Evolutionary conservation across 2,329 filamentous ascomycete species (phyloP).

Genomic region (Ramichloridium luteum): DNA sequence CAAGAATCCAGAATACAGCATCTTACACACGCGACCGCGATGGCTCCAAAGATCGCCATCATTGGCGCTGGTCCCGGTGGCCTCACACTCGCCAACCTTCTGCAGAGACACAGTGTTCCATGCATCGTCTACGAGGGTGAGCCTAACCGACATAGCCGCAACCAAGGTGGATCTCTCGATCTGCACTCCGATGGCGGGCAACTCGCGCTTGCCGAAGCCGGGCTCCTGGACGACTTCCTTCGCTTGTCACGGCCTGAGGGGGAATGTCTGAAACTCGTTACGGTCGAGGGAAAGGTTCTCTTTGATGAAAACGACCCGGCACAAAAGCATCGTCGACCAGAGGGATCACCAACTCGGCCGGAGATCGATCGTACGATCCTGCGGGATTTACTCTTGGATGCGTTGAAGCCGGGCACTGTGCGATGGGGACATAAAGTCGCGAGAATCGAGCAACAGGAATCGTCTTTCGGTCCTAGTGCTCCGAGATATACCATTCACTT

Average conservation of each 20-base stretch:
- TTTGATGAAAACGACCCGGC: too few relatives aligned
- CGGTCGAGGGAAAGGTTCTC: too few relatives aligned
- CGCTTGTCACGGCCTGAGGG: constrained; percentile 13
- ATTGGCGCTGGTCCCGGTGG: constrained; percentile 22
- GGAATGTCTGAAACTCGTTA: too few relatives aligned
- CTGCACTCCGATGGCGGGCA: constrained; percentile 20
- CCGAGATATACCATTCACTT: constrained; percentile 20
- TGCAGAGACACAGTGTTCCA: constrained; percentile 13
- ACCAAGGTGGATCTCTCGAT: constrained; percentile 21
- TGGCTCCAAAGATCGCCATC: constrained; percentile 19
- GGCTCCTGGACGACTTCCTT: constrained; percentile 18
- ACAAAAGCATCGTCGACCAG: too few relatives aligned
- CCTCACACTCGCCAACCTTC: constrained; percentile 18
- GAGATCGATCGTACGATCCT: constrained; percentile 28
- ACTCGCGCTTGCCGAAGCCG: constrained; percentile 17
- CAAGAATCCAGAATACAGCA: too few relatives aligned
- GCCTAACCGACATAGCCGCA: constrained; percentile 14
- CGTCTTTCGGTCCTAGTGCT: constrained; percentile 1
- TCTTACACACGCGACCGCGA: too few relatives aligned
- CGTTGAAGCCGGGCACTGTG: constrained; percentile 18
- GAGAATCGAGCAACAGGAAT: constrained; percentile 7
- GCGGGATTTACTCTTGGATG: constrained; percentile 23
- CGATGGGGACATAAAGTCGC: constrained; percentile 24
- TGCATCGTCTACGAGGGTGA: constrained; percentile 21
- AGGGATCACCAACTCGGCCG: constrained; percentile 11